Evolutionary conservation across 164 flowering plant genomes (phyloP), one percentile per base, ranked within the genome.

Genomic region (Kingdonia uniflora): DNA sequence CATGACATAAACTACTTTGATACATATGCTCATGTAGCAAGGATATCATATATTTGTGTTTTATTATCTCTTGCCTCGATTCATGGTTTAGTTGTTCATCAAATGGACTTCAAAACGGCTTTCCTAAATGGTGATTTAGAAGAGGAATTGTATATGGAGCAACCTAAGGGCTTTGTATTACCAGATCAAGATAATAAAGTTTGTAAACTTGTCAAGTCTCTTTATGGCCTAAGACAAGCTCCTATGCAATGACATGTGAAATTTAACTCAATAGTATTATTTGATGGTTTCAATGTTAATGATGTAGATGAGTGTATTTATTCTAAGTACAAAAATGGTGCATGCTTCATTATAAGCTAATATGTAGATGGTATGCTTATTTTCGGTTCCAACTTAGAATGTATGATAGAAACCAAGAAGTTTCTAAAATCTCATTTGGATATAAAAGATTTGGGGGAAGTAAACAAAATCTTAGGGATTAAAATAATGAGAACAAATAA

Each of bases 301-400:
- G 22, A 51, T 35, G 54, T 13, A 14, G 41, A 51, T 17, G 26
- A 17, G 26, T 51, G 54, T 19, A 33, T 51, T 33, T 17, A 51
- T 20, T 19, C 39, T 19, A 3, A 1, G 42, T 11, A 10, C 25
- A 24, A 52, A 52, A 6, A 3, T 52, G 11, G 15, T 5, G 12
- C 11, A n/a, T n/a, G 42, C 16, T 11, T 37, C 6, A 33, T 52
- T 8, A 33, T 52, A 24, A 29, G 43, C 26, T 37, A 29, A 35
- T 52, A 52, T 33, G 55, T 52, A n/a, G 25, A 52, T 52, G 55
- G 17, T 19, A 17, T 52, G 14, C 10, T 33, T 5, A 52, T 52
- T 52, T 52, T 52, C 19, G 26, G 44, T 17, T 13, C 55, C 7
- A 38, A 21, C 21, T 37, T 52, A 14, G 44, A 52, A 8, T 12